phyloP scores from a whole-genome alignment of 495 filamentous ascomycete species.

The Aspergillus nanangensis region DNA sequence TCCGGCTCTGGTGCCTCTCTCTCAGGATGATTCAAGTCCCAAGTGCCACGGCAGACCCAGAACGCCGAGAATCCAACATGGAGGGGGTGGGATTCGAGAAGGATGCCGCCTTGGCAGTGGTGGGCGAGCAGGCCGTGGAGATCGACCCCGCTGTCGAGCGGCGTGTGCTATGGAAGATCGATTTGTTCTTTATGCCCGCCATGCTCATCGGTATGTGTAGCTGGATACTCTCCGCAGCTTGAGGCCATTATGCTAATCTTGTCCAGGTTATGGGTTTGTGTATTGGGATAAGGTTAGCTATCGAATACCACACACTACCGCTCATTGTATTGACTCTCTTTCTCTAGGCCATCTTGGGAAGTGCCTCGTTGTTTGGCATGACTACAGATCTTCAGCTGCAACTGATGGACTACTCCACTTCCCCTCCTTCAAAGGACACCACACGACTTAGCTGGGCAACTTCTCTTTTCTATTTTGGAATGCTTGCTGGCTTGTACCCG shows the following conservation, averaged over 20 bases:
- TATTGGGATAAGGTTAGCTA: constrained; percentile 75
- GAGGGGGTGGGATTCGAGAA: neutral
- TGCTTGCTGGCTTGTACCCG: constrained; percentile 68
- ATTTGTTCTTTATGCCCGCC: constrained; percentile 63
- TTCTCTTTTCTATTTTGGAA: constrained; percentile 75
- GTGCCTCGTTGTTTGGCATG: constrained; percentile 70
- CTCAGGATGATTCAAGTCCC: constrained; percentile 6
- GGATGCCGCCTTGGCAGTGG: constrained; percentile 35
- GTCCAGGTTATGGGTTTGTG: constrained; percentile 59
- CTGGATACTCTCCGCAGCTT: neutral
- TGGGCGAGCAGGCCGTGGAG: constrained; percentile 45
- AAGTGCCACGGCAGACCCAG: constrained; percentile 1
- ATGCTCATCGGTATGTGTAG: constrained; percentile 56
- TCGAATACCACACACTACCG: neutral
- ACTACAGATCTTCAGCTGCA: constrained; percentile 58
- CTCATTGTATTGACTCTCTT: neutral
- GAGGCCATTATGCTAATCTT: neutral
- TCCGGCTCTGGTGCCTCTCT: neutral
- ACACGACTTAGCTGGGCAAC: constrained; percentile 68
- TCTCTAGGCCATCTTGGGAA: constrained; percentile 64
- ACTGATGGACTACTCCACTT: constrained; percentile 47
- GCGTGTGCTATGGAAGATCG: constrained; percentile 66
- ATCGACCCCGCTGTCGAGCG: constrained; percentile 49
- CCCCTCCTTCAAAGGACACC: constrained; percentile 54
- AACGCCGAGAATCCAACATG: neutral